Evolutionary conservation across 2,329 filamentous ascomycete genomes (phyloP).

Genomic region (Clonostachys solani): DNA sequence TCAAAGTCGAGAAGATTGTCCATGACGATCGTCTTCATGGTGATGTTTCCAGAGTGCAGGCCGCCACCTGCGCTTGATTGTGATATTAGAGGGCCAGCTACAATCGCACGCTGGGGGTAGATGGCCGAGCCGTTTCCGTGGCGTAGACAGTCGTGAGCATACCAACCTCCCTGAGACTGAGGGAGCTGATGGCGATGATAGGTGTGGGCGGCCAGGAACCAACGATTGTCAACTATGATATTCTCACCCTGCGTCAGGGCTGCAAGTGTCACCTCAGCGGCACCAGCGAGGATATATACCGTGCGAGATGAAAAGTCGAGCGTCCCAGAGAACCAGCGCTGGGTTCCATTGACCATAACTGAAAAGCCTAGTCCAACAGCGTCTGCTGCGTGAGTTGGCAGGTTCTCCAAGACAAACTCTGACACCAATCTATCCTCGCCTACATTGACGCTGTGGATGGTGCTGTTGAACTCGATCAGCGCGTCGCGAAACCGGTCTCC

Average conservation of each 20-base stretch:
- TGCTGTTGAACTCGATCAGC: background rate
- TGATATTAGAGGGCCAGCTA: background rate
- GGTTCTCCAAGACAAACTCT: constrained; percentile 1
- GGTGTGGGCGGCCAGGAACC: constrained; percentile 4
- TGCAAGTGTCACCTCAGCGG: too few species aligned
- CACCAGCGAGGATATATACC: background rate
- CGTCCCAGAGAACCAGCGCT: background rate
- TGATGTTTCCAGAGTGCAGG: constrained; percentile 7
- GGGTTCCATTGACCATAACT: background rate
- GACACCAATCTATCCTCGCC: background rate
- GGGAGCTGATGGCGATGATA: constrained; percentile 10
- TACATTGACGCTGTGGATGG: background rate
- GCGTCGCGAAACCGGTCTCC: constrained; percentile 5
- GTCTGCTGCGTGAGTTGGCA: background rate
- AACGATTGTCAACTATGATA: constrained; percentile 6
- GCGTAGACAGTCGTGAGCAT: constrained; percentile 9
- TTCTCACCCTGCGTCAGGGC: background rate
- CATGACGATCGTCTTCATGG: constrained; percentile 11
- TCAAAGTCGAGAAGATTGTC: constrained; percentile 12
- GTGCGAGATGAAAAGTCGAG: background rate
- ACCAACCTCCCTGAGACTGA: background rate
- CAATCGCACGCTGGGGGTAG: constrained; percentile 5
- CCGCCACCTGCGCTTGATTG: constrained; percentile 1
- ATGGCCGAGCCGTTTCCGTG: constrained; percentile 2
- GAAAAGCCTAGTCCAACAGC: background rate